phyloP scores from a whole-genome alignment of 768 basidiomycete genomes.

The Chalciporus sphaerocephalus region DNA sequence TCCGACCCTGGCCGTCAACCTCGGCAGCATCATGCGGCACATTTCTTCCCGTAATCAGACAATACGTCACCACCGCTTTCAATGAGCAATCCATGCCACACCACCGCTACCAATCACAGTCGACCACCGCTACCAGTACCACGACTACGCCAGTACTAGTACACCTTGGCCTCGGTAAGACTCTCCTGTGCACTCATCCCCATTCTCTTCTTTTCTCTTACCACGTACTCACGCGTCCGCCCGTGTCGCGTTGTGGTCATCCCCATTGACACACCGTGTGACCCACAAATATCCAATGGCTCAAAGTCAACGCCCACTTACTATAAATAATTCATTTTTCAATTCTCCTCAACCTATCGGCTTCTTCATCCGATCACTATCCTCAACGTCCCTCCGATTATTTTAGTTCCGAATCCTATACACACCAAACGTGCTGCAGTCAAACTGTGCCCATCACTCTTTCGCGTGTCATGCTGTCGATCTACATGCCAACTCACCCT shows the following conservation, averaged over 20 bases:
- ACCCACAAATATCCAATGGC: neutral
- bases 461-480: neutral
- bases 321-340: neutral
- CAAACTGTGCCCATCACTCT: neutral
- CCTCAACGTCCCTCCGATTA: too few species aligned
- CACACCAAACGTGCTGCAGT: neutral
- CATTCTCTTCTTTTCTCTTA: too few species aligned
- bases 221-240: neutral
- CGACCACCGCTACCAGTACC: too few species aligned
- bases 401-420: too few species aligned
- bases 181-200: neutral
- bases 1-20: slow-evolving; percentile 3
- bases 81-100: neutral
- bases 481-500: neutral
- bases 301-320: too few species aligned
- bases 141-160: too few species aligned
- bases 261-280: neutral
- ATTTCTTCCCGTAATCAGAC: neutral
- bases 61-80: too few species aligned
- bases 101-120: too few species aligned
- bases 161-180: too few species aligned
- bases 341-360: neutral
- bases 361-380: too few species aligned
- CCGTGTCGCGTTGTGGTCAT: too few species aligned
- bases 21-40: neutral